phyloP scores from a whole-genome alignment of 805 yeast species.

The Monosporozyma servazzii region DNA sequence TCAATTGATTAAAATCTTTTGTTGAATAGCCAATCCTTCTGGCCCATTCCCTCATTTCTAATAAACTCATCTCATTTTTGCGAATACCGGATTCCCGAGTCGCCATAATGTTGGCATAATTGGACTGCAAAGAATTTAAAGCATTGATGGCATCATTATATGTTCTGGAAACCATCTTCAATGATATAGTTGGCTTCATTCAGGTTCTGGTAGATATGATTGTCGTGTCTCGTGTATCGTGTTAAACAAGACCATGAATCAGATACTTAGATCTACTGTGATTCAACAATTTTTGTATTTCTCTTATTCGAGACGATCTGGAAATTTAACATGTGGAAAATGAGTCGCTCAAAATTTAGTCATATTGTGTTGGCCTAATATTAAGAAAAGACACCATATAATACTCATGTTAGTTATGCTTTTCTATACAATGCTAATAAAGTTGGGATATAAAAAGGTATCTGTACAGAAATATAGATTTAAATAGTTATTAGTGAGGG shows the following conservation, averaged over 20 bases:
- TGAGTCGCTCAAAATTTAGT: neutral
- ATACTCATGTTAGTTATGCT: neutral
- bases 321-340: neutral
- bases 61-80: conserved; percentile 59
- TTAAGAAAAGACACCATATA: neutral
- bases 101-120: conserved; percentile 83
- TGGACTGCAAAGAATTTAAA: conserved; percentile 81
- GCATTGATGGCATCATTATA: conserved; percentile 72
- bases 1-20: conserved; percentile 60
- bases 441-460: neutral
- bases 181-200: conserved; percentile 13
- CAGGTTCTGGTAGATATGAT: neutral
- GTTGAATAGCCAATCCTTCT: conserved; percentile 60
- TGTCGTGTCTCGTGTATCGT: neutral
- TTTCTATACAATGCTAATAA: neutral
- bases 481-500: neutral
- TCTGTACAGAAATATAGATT: neutral
- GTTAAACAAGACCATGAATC: neutral
- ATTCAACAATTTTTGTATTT: neutral
- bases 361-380: neutral
- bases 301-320: neutral
- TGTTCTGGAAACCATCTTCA: conserved; percentile 20
- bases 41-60: conserved; percentile 80
- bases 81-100: conserved; percentile 58
- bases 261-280: neutral